These are phyloP conservation scores for Actinomortierella wolfii DNA, from an alignment of 371 early-diverging fungal genomes.

Conservation along the genomic window DNA sequence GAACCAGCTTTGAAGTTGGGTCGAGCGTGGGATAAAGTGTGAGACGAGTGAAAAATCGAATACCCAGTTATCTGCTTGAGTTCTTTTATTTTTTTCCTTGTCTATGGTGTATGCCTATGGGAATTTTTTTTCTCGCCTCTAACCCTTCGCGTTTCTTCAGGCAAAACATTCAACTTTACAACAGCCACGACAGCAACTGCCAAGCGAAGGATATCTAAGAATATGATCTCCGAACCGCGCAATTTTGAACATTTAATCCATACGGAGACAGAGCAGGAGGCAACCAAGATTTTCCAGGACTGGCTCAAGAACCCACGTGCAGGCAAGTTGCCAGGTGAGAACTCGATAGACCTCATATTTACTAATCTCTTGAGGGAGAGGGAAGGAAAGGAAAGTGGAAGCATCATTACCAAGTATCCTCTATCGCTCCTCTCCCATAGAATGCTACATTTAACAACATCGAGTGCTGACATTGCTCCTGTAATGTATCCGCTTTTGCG, in stretches of 20 bases:
- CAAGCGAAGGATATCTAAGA: conserved; percentile 42
- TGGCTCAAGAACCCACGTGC: conserved; percentile 42
- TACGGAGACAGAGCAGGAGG: conserved; percentile 47
- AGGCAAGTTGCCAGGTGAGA: conserved; percentile 47
- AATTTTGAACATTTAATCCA: conserved; percentile 51
- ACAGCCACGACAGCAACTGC: conserved; percentile 9
- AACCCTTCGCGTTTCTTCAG: conserved; percentile 6
- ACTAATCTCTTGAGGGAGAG: background rate
- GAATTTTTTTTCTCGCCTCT: background rate
- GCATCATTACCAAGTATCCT: conserved; percentile 9
- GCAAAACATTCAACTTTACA: conserved; percentile 40
- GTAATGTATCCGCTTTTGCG: background rate
- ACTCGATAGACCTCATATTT: background rate
- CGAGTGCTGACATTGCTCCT: background rate
- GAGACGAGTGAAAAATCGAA: no score
- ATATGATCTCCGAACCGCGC: conserved; percentile 48
- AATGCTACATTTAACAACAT: background rate
- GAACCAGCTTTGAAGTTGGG: no score
- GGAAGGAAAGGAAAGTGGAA: background rate
- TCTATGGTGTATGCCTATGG: background rate
- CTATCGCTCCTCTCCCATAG: background rate
- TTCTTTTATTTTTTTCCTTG: conserved; percentile 1
- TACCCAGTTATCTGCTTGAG: background rate
- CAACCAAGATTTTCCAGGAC: conserved; percentile 38
- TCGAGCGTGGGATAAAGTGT: no score